A percentile compares a stretch with the other conserved stretches of the same genome.
phyloP scores from a whole-genome alignment of 2,329 filamentous ascomycete species.

The Microdochium paspali region DNA sequence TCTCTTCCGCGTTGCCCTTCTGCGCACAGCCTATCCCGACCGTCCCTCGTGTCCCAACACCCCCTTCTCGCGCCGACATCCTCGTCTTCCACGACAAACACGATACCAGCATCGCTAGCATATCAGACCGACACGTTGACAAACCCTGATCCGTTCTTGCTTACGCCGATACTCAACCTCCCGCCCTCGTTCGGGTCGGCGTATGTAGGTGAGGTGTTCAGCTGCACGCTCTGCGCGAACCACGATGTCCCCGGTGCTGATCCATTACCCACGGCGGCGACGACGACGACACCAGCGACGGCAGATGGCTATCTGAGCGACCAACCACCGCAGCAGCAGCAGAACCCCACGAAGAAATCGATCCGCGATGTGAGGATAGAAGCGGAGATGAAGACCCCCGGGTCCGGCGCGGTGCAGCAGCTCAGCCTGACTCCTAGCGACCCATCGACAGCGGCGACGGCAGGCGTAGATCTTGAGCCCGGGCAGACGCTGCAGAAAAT shows the following conservation, averaged over 20 bases:
- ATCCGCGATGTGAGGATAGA: conserved; percentile 74
- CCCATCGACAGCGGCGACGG: conserved; percentile 3
- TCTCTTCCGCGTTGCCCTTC: conserved; percentile 2
- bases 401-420: conserved; percentile 47
- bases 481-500: conserved; percentile 71
- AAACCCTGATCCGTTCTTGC: conserved; percentile 45
- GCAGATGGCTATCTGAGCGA: conserved; percentile 1
- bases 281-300: no score
- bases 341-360: conserved; percentile 25
- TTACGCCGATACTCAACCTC: conserved; percentile 64
- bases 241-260: conserved; percentile 49
- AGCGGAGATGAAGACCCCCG: conserved; percentile 91
- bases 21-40: conserved; percentile 63
- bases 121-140: conserved; percentile 41
- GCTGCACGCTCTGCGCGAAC: conserved; percentile 92
- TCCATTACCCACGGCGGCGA: no score
- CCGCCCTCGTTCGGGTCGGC: conserved; percentile 88
- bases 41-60: conserved; percentile 64
- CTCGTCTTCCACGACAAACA: conserved; percentile 34
- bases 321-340: conserved; percentile 7
- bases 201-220: conserved; percentile 92
- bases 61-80: conserved; percentile 42
- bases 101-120: conserved; percentile 47
- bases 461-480: conserved; percentile 41
- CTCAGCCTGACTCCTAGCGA: conserved; percentile 45